Evolutionary conservation across 768 basidiomycete species (phyloP), one percentile per base, ranked within the genome.

Genomic region (Amanita exitialis): DNA sequence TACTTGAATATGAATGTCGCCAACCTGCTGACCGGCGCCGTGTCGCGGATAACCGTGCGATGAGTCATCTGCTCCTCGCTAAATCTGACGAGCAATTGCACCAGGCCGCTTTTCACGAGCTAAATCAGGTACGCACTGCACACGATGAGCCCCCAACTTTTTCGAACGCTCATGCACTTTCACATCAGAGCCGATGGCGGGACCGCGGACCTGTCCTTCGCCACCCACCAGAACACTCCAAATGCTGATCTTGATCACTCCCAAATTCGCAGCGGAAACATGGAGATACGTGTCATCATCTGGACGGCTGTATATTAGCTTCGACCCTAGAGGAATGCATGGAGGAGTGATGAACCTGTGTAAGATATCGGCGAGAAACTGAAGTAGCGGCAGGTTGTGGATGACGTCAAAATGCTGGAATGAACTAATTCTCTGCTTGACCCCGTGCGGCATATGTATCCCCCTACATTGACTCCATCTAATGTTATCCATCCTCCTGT

Each of bases 91-190:
- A 34, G 25, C 25, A 27, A 3, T 30, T 15, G 28, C 30, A 9
- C 9, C n/a, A 30, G 13, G 10, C 16, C 34, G 10, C 32, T 4
- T 15, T 42, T 49, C 7, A 10, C 21, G 10, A 18, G 3, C 32
- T 15, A 38, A 18, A 16, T 1, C 45, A 38, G 10, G 27, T n/a
- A 54, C 56, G 41, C 50, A 65, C 62, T 54, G 50, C 12, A 65
- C 50, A 53, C 57, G 56, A 53, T 63, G 63, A n/a, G 46, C 43
- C 8, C 58, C 37, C 1, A 54, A 53, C 37, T 62, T 62, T 51
- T 62, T 62, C 7, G 59, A 49, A 4, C 61, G 58, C 48, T 64
- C 63, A 34, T 62, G 61, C 3, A 62, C 51, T 44, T 58, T 59
- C 36, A 47, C 39, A 7, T 44, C 16, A 2, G 30, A 18, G 54